Percentiles rank a stretch among this genome's conserved stretches.
These are phyloP conservation scores for Boeremia exigua DNA, from an alignment of 2,329 filamentous ascomycete species.

Conservation along the genomic window DNA sequence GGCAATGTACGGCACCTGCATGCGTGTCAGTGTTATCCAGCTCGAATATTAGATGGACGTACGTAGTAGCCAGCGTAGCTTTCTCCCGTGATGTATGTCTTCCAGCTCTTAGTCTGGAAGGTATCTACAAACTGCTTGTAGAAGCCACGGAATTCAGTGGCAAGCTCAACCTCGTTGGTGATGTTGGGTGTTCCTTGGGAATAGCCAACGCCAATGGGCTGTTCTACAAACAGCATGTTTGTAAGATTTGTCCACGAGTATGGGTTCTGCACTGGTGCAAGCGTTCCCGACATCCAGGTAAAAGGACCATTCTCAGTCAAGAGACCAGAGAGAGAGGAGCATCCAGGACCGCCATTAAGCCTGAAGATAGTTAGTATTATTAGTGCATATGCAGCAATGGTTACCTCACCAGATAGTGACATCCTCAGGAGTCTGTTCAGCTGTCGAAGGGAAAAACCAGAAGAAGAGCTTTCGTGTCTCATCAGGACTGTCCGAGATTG, in stretches of 20 bases:
- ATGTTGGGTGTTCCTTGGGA: constrained; percentile 53
- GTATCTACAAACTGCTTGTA: constrained; percentile 62
- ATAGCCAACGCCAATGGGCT: constrained; percentile 57
- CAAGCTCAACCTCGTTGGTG: constrained; percentile 56
- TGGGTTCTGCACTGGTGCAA: constrained; percentile 67
- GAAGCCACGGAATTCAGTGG: constrained; percentile 56
- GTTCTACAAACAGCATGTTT: constrained; percentile 54
- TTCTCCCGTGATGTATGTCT: constrained; percentile 63
- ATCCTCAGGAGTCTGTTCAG: constrained; percentile 60
- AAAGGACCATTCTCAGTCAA: constrained; percentile 77
- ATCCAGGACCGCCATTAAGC: constrained; percentile 50
- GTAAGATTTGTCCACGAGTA: constrained; percentile 69
- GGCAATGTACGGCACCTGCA: constrained; percentile 62
- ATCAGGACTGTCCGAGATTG: constrained; percentile 58
- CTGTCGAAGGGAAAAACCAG: constrained; percentile 68
- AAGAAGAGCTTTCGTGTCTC: constrained; percentile 66
- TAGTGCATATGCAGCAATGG: background rate
- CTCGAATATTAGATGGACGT: background rate
- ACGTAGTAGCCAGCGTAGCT: constrained; percentile 57
- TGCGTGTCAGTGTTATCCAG: background rate
- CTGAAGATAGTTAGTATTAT: constrained; percentile 20
- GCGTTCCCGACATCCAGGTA: constrained; percentile 67
- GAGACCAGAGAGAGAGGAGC: constrained; percentile 68
- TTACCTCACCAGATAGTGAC: constrained; percentile 61
- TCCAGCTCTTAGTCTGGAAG: constrained; percentile 61